A percentile compares a stretch with the other conserved stretches of the same genome.
Evolutionary conservation across 2,329 filamentous ascomycete species (phyloP).

Genomic region (Pseudogymnoascus sp.): DNA sequence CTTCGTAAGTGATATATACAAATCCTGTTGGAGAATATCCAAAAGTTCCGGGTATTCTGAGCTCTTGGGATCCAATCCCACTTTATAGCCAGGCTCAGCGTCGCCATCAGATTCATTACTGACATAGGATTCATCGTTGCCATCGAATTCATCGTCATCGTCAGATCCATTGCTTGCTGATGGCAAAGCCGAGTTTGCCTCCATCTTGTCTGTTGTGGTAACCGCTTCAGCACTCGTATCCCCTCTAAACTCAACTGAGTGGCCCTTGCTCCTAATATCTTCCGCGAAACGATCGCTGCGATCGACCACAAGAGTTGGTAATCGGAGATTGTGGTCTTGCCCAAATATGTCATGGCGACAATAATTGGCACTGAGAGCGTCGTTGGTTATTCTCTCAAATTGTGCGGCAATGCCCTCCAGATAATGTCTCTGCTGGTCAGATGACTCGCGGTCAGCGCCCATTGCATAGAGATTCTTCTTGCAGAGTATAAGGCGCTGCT

Average conservation of each 20-base stretch:
- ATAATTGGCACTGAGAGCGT: not conserved
- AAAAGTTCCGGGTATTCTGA: not conserved
- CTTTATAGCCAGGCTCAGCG: not conserved
- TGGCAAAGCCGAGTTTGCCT: not conserved
- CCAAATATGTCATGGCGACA: not conserved
- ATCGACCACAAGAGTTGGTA: conserved; percentile 5
- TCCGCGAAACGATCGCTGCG: not conserved
- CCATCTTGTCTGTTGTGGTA: not conserved
- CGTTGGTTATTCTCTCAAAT: conserved; percentile 1
- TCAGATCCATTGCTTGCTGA: not conserved
- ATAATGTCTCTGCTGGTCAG: conserved; percentile 40
- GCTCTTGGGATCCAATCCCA: not conserved
- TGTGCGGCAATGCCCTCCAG: conserved; percentile 25
- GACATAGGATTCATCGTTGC: not conserved
- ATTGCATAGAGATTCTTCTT: conserved; percentile 28
- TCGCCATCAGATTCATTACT: not conserved
- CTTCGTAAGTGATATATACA: not conserved
- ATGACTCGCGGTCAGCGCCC: conserved; percentile 40
- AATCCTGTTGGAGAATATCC: not conserved
- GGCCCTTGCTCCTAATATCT: not conserved
- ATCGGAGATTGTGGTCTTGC: not conserved
- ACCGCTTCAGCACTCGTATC: not conserved
- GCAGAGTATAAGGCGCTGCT: conserved; percentile 11
- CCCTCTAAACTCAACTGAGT: conserved; percentile 2
- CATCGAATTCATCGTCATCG: not conserved